Percentiles rank a stretch among this genome's conserved stretches.
Evolutionary conservation across 805 yeast genomes (phyloP).

Genomic region (Kluyveromyces dobzhanskii): DNA sequence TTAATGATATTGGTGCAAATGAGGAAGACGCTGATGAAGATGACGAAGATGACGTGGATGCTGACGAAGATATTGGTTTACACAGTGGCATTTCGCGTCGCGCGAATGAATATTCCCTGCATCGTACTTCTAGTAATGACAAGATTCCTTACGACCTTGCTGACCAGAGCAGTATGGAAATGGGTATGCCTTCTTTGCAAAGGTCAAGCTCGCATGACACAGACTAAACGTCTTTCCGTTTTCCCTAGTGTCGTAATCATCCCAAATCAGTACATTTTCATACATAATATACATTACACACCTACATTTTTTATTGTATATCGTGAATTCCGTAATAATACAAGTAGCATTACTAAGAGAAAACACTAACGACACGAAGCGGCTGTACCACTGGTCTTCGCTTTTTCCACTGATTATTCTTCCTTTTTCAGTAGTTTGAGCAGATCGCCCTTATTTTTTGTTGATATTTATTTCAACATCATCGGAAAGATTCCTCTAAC

Average conservation of each 20-base stretch:
- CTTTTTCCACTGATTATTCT: too few species aligned
- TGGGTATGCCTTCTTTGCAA: constrained; percentile 11
- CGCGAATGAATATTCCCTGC: constrained; percentile 19
- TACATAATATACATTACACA: neutral
- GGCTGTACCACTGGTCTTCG: too few species aligned
- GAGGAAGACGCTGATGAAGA: constrained; percentile 15
- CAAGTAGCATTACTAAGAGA: too few species aligned
- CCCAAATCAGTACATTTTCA: neutral
- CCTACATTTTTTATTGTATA: neutral
- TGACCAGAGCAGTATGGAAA: constrained; percentile 19
- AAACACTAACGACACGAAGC: too few species aligned
- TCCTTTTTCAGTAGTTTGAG: too few species aligned
- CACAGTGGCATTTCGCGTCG: neutral
- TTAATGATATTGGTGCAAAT: constrained; percentile 13
- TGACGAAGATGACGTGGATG: constrained; percentile 21
- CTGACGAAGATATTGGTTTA: constrained; percentile 7
- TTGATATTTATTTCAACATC: too few species aligned
- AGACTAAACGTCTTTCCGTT: neutral
- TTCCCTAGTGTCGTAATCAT: too few species aligned
- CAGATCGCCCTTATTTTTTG: too few species aligned
- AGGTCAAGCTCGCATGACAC: constrained; percentile 3
- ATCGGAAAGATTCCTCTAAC: too few species aligned
- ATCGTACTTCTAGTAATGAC: constrained; percentile 27
- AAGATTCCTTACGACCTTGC: constrained; percentile 25
- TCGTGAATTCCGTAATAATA: too few species aligned